These are phyloP conservation scores for Cryptomeria japonica DNA, from an alignment of 75 land plant species.

Conservation along the genomic window DNA sequence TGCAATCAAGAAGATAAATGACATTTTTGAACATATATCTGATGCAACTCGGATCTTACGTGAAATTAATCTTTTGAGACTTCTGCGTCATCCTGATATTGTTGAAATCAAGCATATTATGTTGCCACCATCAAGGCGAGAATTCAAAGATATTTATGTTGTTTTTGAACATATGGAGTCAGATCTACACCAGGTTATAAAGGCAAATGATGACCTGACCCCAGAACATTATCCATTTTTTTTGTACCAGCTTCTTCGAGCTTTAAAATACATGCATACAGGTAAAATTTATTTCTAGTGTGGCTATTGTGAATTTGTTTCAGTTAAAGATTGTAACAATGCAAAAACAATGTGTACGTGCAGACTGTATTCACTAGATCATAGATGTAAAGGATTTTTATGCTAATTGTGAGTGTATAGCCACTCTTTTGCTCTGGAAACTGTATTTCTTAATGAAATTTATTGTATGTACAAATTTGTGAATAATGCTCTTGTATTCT, in stretches of 20 bases:
- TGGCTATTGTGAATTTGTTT: neutral
- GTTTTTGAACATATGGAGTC: constrained; percentile 96
- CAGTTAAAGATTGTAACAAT: neutral
- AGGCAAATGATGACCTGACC: constrained; percentile 93
- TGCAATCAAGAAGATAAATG: constrained; percentile 95
- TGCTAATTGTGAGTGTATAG: neutral
- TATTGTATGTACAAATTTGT: neutral
- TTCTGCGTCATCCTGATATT: constrained; percentile 87
- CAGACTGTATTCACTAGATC: neutral
- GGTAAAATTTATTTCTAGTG: neutral
- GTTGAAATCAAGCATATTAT: constrained; percentile 94
- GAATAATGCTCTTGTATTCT: neutral
- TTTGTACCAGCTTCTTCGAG: constrained; percentile 43
- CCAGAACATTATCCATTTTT: constrained; percentile 90
- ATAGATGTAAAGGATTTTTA: neutral
- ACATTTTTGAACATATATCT: constrained; percentile 92
- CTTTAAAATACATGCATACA: constrained; percentile 80
- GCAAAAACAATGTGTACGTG: neutral
- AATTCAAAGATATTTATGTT: constrained; percentile 92
- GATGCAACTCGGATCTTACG: constrained; percentile 93
- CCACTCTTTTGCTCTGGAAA: neutral
- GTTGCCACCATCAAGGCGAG: constrained; percentile 87
- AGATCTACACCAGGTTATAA: constrained; percentile 92
- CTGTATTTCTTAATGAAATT: constrained; percentile 5
- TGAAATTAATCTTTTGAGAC: constrained; percentile 88